Evolutionary conservation across 2,329 filamentous ascomycete genomes (phyloP), one percentile per base, ranked within the genome.

Genomic region (Diplodia scrobiculata): DNA sequence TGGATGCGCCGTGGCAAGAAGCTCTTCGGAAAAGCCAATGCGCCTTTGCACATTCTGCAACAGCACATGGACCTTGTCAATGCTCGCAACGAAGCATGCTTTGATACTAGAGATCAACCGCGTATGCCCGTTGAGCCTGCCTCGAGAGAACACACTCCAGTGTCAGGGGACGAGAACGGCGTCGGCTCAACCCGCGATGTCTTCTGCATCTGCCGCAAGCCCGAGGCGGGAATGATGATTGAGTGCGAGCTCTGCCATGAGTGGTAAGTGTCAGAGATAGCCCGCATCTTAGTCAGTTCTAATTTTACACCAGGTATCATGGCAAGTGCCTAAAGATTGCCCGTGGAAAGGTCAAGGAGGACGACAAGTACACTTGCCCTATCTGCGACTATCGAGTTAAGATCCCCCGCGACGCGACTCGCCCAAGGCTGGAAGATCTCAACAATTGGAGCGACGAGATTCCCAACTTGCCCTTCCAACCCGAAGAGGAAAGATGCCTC

Each of bases 1-100:
- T 99, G 95, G 95, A 99, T 99, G 94, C 87, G 95, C 36, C 92
- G 92, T 73, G 95, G 95, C 60, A 99, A 99, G 80, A 97, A 97
- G 76, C 80, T 99, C 0, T 99, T 99, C 74, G 95, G 95, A 63
- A 99, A 99, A 78, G 95, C 95, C 1, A 99, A 99, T 75, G 95
- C 95, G 1, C 95, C 95, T 1, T 82, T 99, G 13, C 95, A 99
- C 76, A 99, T 99, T 69, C 84, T 99, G 32, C 95, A 94, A 73
- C 90, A 89, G 67, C 94, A 99, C 71, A 93, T 99, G 87, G 90
- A 96, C 71, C 91, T 95, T 74, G 95, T 99, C 3, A 84, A 95
- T 58, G 91, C 93, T 72, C 90, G 92, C 55, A 99, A 99, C 73
- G 82, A 87, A 67, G 90, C 91, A 73, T 99, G 95, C 77, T 98